A percentile compares a stretch with the other conserved stretches of the same genome.
These are phyloP conservation scores for Aspergillus tubingensis DNA, from an alignment of 2,329 filamentous ascomycete genomes.

Conservation along the genomic window DNA sequence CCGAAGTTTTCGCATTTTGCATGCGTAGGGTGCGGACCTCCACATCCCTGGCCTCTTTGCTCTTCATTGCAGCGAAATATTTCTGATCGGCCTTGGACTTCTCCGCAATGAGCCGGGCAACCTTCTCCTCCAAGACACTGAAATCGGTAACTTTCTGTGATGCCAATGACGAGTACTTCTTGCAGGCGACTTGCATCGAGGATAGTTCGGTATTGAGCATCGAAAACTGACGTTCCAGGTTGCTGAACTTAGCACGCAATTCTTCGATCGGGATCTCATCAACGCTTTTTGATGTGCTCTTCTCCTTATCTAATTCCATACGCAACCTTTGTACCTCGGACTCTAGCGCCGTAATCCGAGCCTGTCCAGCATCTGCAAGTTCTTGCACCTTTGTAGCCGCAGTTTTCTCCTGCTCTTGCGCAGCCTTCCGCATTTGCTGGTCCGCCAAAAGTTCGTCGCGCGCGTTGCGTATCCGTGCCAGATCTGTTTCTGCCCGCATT, in stretches of 20 bases:
- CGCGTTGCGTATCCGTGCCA: conserved; percentile 79
- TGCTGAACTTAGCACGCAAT: conserved; percentile 70
- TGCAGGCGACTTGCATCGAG: conserved; percentile 87
- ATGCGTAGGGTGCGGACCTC: conserved; percentile 77
- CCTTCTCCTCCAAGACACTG: conserved; percentile 72
- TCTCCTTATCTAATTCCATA: conserved; percentile 55
- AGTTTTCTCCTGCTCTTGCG: conserved; percentile 72
- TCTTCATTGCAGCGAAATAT: conserved; percentile 93
- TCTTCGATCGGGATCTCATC: conserved; percentile 68
- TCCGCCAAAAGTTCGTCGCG: conserved; percentile 87
- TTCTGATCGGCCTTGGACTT: conserved; percentile 98
- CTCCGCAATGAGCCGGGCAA: conserved; percentile 73
- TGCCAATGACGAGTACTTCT: conserved; percentile 80
- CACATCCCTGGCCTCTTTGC: conserved; percentile 79
- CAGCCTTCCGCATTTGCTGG: conserved; percentile 73
- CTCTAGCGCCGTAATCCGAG: conserved; percentile 79
- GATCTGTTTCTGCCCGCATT: conserved; percentile 76
- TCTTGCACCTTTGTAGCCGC: conserved; percentile 76
- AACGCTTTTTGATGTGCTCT: conserved; percentile 46
- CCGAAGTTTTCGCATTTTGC: conserved; percentile 86
- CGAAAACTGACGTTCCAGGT: conserved; percentile 75
- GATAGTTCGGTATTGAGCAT: conserved; percentile 85
- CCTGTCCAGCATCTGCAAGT: conserved; percentile 74
- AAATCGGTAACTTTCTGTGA: conserved; percentile 85
- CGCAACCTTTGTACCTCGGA: conserved; percentile 74